Conservation (phyloP, 192 early-diverging fungal genomes). For the Coemansia sp. region DNA sequence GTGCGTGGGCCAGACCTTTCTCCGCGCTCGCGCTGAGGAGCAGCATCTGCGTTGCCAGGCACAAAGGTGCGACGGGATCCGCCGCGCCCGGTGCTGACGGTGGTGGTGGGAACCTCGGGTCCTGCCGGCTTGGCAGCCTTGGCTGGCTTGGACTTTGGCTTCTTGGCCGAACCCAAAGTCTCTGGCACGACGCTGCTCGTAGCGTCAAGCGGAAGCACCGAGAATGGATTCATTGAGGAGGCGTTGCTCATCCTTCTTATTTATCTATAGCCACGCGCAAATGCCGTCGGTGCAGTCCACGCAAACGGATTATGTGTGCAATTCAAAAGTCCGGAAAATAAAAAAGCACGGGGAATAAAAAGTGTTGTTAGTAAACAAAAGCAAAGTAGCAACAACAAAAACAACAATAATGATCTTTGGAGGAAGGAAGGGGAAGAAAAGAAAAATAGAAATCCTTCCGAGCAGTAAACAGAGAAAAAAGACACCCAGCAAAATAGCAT, state of each 20-base stretch:
- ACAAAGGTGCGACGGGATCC: conserved; percentile 33
- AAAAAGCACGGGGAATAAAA: no score
- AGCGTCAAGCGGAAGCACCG: conserved; percentile 65
- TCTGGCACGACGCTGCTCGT: conserved; percentile 49
- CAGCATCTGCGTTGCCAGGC: background rate
- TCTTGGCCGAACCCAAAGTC: conserved; percentile 23
- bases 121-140: conserved; percentile 9
- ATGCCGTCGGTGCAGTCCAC: no score
- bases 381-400: background rate
- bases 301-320: no score
- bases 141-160: conserved; percentile 15
- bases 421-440: background rate
- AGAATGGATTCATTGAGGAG: conserved; percentile 60
- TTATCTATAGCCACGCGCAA: background rate
- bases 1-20: conserved; percentile 51
- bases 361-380: background rate
- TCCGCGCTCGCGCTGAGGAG: background rate
- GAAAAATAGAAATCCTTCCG: no score
- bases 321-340: no score
- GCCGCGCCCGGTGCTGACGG: conserved; percentile 20
- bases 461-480: no score
- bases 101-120: conserved; percentile 20
- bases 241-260: conserved; percentile 55
- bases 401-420: background rate
- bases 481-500: no score